Evolutionary conservation across 345 rosid species (phyloP).

Genomic region (Aquilaria malaccensis): DNA sequence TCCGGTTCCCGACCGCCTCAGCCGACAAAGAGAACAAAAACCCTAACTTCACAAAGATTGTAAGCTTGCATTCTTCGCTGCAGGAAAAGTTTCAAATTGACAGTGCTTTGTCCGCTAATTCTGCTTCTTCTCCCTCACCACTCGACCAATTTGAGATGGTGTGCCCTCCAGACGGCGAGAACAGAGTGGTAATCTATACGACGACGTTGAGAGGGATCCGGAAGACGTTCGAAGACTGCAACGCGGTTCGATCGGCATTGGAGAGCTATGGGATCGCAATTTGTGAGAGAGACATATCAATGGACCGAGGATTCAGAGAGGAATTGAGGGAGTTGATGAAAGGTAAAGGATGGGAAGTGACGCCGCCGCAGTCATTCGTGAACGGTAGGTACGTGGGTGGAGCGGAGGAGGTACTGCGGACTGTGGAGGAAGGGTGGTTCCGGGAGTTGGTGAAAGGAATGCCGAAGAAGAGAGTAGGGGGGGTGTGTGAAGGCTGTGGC

Average conservation of each 20-base stretch:
- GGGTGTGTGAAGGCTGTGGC: constrained; percentile 61
- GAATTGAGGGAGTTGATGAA: constrained; percentile 48
- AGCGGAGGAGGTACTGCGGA: constrained; percentile 59
- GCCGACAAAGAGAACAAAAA: constrained; percentile 48
- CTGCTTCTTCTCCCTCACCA: constrained; percentile 5
- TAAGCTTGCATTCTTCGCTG: background rate
- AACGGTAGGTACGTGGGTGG: constrained; percentile 85
- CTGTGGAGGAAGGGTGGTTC: constrained; percentile 65
- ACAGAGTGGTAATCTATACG: constrained; percentile 66
- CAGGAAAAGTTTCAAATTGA: constrained; percentile 9
- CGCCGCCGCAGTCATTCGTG: constrained; percentile 71
- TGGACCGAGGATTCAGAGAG: constrained; percentile 69
- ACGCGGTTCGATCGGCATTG: constrained; percentile 45
- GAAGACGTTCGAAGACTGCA: constrained; percentile 78
- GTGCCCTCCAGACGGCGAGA: constrained; percentile 58
- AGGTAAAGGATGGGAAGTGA: constrained; percentile 22
- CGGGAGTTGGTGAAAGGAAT: constrained; percentile 47
- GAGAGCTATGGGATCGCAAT: constrained; percentile 43
- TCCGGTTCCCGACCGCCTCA: constrained; percentile 49
- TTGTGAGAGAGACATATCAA: constrained; percentile 75
- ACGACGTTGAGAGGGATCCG: constrained; percentile 75
- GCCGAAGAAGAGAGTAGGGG: constrained; percentile 31
- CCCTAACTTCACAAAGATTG: constrained; percentile 27
- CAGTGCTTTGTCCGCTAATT: constrained; percentile 9
- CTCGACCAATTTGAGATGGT: constrained; percentile 25